Evolutionary conservation across 371 early-diverging fungal species (phyloP).

Genomic region (Mortierella sp.): DNA sequence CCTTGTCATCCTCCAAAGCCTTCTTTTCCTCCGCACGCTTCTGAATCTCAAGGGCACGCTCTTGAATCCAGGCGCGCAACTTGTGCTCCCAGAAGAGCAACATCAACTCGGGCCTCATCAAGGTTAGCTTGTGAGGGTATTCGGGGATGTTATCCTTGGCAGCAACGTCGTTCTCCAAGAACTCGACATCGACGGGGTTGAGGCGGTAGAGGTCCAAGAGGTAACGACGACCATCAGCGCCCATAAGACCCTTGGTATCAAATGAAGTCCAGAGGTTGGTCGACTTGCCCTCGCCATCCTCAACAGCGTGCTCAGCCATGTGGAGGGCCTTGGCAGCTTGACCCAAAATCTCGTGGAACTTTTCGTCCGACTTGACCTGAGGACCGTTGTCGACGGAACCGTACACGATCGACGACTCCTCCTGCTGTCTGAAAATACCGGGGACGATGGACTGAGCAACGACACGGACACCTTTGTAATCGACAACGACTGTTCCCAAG

Average conservation of each 20-base stretch:
- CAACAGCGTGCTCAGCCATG: slow-evolving; percentile 81
- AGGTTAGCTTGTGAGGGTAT: slow-evolving; percentile 91
- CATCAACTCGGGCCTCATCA: slow-evolving; percentile 92
- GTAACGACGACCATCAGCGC: slow-evolving; percentile 93
- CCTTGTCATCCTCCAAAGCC: slow-evolving; percentile 39
- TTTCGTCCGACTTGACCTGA: slow-evolving; percentile 73
- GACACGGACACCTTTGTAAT: slow-evolving; percentile 91
- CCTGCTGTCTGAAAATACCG: slow-evolving; percentile 79
- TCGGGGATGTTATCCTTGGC: slow-evolving; percentile 64
- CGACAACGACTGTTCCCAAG: slow-evolving; percentile 90
- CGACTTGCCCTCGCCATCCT: slow-evolving; percentile 75
- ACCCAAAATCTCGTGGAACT: slow-evolving; percentile 82
- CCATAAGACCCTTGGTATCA: slow-evolving; percentile 93
- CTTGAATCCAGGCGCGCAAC: slow-evolving; percentile 75
- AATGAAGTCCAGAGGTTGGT: slow-evolving; percentile 82
- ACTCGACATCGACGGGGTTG: slow-evolving; percentile 91
- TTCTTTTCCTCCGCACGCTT: slow-evolving; percentile 65
- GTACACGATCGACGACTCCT: slow-evolving; percentile 86
- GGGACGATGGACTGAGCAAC: slow-evolving; percentile 96
- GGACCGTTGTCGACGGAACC: slow-evolving; percentile 91
- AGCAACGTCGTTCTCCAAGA: slow-evolving; percentile 80
- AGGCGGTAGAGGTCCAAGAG: slow-evolving; percentile 92
- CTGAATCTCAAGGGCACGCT: slow-evolving; percentile 67
- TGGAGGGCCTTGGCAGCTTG: slow-evolving; percentile 87
- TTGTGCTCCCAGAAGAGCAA: slow-evolving; percentile 87